phyloP scores from a whole-genome alignment of 164 flowering plant genomes.

The Umbilicus rupestris region DNA sequence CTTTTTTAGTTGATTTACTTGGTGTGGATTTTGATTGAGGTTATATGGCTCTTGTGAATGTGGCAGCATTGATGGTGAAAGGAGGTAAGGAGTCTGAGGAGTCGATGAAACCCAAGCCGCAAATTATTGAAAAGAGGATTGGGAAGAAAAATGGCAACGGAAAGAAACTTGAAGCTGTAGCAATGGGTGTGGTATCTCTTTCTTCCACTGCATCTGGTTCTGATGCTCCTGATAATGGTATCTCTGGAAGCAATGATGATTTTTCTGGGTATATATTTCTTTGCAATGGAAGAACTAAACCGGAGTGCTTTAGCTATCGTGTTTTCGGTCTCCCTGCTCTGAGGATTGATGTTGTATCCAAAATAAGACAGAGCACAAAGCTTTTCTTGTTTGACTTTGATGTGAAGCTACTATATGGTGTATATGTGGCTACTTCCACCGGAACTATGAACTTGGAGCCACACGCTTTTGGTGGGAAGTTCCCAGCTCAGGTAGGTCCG shows the following conservation, averaged over 20 bases:
- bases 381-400: slow-evolving; percentile 50
- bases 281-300: slow-evolving; percentile 44
- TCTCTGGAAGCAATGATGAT: slow-evolving; percentile 1
- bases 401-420: slow-evolving; percentile 45
- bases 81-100: not conserved
- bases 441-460: slow-evolving; percentile 40
- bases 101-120: not conserved
- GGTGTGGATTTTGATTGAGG: not conserved
- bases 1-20: not conserved
- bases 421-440: slow-evolving; percentile 31
- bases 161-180: not conserved
- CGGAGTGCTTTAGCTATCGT: slow-evolving; percentile 40
- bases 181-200: not conserved
- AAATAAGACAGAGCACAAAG: slow-evolving; percentile 34
- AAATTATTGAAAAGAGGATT: not conserved
- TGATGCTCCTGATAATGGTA: slow-evolving; percentile 8
- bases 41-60: not conserved
- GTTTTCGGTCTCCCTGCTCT: slow-evolving; percentile 46
- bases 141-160: not conserved
- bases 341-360: slow-evolving; percentile 22
- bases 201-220: not conserved
- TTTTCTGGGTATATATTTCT: slow-evolving; percentile 43
- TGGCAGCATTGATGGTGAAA: slow-evolving; percentile 4
- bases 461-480: slow-evolving; percentile 33
- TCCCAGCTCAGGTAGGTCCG: slow-evolving; percentile 46